These are phyloP conservation scores for Salvia hispanica DNA, from an alignment of 257 asterid species.

Conservation along the genomic window DNA sequence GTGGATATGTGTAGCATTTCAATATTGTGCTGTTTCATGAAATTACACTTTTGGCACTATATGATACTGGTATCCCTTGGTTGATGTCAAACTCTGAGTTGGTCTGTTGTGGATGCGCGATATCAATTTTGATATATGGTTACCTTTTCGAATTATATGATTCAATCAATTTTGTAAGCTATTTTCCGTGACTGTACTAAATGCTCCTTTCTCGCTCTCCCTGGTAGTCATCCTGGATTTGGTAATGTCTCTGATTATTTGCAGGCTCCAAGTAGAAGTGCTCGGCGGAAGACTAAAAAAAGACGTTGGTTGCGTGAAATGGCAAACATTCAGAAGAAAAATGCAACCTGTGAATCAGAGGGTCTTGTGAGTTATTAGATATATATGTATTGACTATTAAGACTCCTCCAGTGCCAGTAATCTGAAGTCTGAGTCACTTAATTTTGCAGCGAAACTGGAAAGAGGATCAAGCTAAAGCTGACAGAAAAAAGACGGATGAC, in stretches of 20 bases:
- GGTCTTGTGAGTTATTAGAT: slow-evolving; percentile 58
- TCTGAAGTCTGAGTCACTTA: slow-evolving; percentile 26
- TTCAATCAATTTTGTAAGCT: slow-evolving; percentile 14
- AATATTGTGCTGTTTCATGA: slow-evolving; percentile 8
- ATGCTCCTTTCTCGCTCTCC: slow-evolving; percentile 19
- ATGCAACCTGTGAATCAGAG: slow-evolving; percentile 57
- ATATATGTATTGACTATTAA: slow-evolving; percentile 25
- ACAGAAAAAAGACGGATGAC: slow-evolving; percentile 38
- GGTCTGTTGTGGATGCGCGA: not conserved
- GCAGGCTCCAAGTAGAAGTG: slow-evolving; percentile 85
- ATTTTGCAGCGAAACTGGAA: slow-evolving; percentile 70
- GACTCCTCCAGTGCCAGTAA: slow-evolving; percentile 14
- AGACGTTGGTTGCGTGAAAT: slow-evolving; percentile 74
- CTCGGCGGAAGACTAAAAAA: slow-evolving; percentile 63
- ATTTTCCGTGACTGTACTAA: not conserved
- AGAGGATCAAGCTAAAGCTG: slow-evolving; percentile 57
- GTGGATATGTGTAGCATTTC: not conserved
- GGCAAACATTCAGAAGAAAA: slow-evolving; percentile 71
- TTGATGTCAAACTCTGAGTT: not conserved
- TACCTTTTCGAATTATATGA: slow-evolving; percentile 4
- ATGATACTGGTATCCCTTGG: slow-evolving; percentile 6
- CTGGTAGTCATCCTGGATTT: slow-evolving; percentile 20
- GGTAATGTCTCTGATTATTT: slow-evolving; percentile 26
- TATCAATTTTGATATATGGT: slow-evolving; percentile 6
- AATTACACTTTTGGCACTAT: slow-evolving; percentile 1